A percentile compares a stretch with the other conserved stretches of the same genome.
Conservation (phyloP, 2,329 filamentous ascomycete species). For the Neoscytalidium dimidiatum region DNA sequence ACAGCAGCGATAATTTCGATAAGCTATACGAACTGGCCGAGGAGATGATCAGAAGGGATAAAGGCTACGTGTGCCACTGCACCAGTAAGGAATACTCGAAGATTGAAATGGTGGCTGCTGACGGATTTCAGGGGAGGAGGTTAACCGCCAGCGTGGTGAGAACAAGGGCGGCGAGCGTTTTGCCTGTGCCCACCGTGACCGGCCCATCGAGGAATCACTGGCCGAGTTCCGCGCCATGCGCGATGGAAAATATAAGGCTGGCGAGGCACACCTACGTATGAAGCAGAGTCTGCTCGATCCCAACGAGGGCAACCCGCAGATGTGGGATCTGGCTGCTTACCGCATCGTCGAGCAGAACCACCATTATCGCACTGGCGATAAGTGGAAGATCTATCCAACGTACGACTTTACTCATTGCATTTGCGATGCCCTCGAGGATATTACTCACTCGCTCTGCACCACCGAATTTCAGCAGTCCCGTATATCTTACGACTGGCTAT, state of each 20-base stretch:
- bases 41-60: conserved; percentile 71
- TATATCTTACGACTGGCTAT: conserved; percentile 88
- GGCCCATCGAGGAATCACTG: conserved; percentile 74
- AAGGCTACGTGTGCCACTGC: conserved; percentile 85
- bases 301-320: conserved; percentile 83
- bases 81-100: conserved; percentile 46
- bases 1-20: conserved; percentile 89
- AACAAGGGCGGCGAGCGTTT: conserved; percentile 67
- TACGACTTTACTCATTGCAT: conserved; percentile 93
- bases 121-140: conserved; percentile 63
- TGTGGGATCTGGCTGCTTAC: conserved; percentile 96
- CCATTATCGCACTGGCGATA: conserved; percentile 76
- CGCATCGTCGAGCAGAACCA: conserved; percentile 72
- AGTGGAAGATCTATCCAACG: conserved; percentile 93
- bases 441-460: conserved; percentile 91
- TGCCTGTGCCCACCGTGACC: conserved; percentile 77
- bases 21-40: conserved; percentile 86
- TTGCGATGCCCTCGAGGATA: conserved; percentile 88
- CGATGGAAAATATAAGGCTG: conserved; percentile 85
- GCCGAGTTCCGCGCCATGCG: conserved; percentile 86
- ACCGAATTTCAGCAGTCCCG: conserved; percentile 86
- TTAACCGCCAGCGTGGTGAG: conserved; percentile 82
- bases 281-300: conserved; percentile 70
- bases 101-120: conserved; percentile 23
- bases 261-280: conserved; percentile 86